Evolutionary conservation across 257 asterid genomes (phyloP), one percentile per base, ranked within the genome.

Genomic region (Gentiana straminea): DNA sequence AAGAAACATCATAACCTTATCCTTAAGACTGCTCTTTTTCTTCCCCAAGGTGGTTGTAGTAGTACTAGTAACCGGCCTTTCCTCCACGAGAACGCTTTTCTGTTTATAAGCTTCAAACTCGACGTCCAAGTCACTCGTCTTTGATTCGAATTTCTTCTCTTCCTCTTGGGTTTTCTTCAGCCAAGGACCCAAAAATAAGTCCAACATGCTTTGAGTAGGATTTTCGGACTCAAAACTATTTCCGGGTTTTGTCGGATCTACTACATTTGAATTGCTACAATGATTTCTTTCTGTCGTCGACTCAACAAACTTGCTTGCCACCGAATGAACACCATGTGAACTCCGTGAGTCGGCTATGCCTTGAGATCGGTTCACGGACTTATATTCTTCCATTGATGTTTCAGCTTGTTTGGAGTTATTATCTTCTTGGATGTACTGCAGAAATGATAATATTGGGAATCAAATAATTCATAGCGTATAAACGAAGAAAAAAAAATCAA

Each of bases 1-100:
- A 43, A 77, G 61, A 54, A 73, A 66, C 70, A 77, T 63, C 44
- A 75, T 75, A 8, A 74, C 83, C 75, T 66, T 68, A 47, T 77
- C 83, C 64, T 66, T 77, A 46, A 77, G 74, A 62, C 83, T 77
- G 69, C 67, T 60, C 53, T 74, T 77, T 70, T 77, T 74, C 69
- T 77, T 77, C 15, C 60, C 52, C 13, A 65, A 46, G 1, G 65
- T 53, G 5, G 35, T 38, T 3, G n/a, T 38, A 2, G 49, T n/a
- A 24, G 24, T 24, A 24, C 24, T 24, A 41, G 46, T 7, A 36
- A 41, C 60, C 34, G 55, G 69, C 7, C 24, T 67, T 59, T 54
- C 61, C 55, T 49, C 68, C 41, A 59, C 48, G 39, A 41, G 61
- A 37, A 38, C 54, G 13, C 57, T 53, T 2, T 41, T 35, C 35